Conservation (phyloP, 2,329 filamentous ascomycete species). For the Colletotrichum tropicale region DNA sequence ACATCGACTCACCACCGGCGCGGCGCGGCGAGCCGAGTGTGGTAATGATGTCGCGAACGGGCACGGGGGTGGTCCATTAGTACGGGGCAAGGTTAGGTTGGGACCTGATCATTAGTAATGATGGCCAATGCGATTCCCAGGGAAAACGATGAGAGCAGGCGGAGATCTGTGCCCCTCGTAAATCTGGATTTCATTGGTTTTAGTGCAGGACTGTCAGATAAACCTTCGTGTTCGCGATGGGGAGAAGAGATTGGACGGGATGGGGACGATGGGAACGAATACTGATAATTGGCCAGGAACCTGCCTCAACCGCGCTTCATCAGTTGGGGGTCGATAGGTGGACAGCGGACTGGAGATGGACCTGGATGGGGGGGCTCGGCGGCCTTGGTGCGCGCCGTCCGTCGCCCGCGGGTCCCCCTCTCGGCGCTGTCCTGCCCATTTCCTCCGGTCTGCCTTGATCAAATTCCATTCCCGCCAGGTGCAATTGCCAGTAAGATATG, state of each 20-base stretch:
- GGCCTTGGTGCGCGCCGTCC: not conserved
- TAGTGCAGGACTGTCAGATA: not conserved
- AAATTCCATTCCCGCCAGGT: not conserved
- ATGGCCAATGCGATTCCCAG: not conserved
- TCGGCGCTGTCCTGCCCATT: not conserved
- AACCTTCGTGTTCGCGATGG: not conserved
- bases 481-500: not conserved
- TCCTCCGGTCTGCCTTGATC: not conserved
- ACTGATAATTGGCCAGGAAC: not conserved
- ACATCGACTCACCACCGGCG: not conserved
- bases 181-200: not conserved
- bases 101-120: not conserved
- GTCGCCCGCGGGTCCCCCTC: not conserved
- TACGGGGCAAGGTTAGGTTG: not conserved
- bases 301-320: not conserved
- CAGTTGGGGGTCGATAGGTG: not conserved
- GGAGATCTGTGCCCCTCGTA: not conserved
- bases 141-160: not conserved
- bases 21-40: not conserved
- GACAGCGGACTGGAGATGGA: not conserved
- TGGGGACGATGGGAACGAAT: not conserved
- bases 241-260: not conserved
- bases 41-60: not conserved
- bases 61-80: not conserved
- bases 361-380: not conserved